Conservation (phyloP, 495 filamentous ascomycete species). For the Hamigera avellanea region DNA sequence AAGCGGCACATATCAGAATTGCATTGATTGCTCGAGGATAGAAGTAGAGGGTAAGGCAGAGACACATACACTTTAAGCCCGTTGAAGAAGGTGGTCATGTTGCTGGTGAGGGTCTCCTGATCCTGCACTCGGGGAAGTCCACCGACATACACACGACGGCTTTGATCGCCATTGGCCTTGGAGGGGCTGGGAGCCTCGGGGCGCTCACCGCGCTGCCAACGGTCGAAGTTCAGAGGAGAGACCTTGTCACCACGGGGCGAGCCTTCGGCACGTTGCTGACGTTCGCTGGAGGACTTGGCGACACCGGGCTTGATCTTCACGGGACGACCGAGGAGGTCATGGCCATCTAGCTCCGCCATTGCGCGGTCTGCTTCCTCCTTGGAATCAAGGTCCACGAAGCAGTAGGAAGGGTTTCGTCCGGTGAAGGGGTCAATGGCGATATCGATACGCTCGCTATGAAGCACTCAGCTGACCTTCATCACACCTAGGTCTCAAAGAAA, state of each 20-base stretch:
- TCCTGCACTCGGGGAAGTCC: conserved; percentile 48
- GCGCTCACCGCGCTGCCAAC: conserved; percentile 25
- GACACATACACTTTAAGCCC: conserved; percentile 39
- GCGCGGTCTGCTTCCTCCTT: conserved; percentile 45
- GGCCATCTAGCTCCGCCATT: conserved; percentile 42
- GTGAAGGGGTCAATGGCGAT: conserved; percentile 58
- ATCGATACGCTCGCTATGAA: conserved; percentile 45
- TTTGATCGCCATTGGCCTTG: conserved; percentile 25
- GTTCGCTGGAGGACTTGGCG: conserved; percentile 25
- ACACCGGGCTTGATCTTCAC: conserved; percentile 53
- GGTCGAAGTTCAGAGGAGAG: conserved; percentile 19
- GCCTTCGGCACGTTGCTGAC: conserved; percentile 10
- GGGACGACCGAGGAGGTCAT: conserved; percentile 38
- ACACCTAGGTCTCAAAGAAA: background rate
- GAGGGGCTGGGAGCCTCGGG: conserved; percentile 12
- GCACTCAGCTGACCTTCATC: conserved; percentile 9
- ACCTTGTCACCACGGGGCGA: conserved; percentile 10
- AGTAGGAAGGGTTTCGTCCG: conserved; percentile 59
- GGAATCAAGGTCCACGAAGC: conserved; percentile 52
- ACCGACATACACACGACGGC: conserved; percentile 50
- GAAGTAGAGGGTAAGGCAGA: conserved; percentile 1
- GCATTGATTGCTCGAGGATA: too few species aligned
- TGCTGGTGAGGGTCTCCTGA: conserved; percentile 37
- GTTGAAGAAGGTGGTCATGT: conserved; percentile 47
- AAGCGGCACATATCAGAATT: background rate